Evolutionary conservation across 805 yeast species (phyloP).

Genomic region (Ogataea populi-albae): DNA sequence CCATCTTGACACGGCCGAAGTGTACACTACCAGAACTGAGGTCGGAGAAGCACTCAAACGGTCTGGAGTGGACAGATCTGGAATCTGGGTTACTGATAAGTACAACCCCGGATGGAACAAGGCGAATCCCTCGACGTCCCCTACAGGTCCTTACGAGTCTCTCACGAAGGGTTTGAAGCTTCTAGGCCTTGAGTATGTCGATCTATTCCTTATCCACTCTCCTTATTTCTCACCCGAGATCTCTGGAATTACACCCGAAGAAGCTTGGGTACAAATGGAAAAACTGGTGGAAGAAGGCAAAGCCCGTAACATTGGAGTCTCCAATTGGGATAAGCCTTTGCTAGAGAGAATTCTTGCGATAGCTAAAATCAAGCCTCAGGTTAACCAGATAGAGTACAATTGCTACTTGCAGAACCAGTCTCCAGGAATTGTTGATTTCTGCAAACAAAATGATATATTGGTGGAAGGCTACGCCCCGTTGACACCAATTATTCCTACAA

Average conservation of each 20-base stretch:
- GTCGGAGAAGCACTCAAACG: conserved; percentile 51
- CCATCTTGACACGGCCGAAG: conserved; percentile 68
- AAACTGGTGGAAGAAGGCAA: conserved; percentile 42
- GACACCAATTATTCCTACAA: conserved; percentile 50
- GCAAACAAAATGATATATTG: conserved; percentile 46
- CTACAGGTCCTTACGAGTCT: conserved; percentile 46
- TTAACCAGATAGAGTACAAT: conserved; percentile 70
- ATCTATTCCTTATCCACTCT: conserved; percentile 59
- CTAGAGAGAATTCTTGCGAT: conserved; percentile 41
- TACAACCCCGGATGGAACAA: conserved; percentile 41
- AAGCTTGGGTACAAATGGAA: conserved; percentile 50
- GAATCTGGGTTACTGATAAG: conserved; percentile 61
- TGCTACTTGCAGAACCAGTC: conserved; percentile 65
- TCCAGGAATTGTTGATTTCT: conserved; percentile 51
- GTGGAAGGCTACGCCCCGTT: conserved; percentile 68
- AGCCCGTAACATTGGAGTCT: conserved; percentile 53
- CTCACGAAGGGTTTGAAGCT: conserved; percentile 45
- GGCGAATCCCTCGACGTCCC: conserved; percentile 21
- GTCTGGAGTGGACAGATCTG: conserved; percentile 44
- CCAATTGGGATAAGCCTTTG: conserved; percentile 53
- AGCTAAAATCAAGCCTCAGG: conserved; percentile 50
- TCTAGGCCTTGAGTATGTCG: conserved; percentile 52
- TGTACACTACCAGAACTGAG: conserved; percentile 60
- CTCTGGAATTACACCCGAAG: conserved; percentile 45
- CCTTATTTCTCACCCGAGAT: conserved; percentile 45